Evolutionary conservation across 768 basidiomycete species (phyloP).

Genomic region (Boletus rex-veris): DNA sequence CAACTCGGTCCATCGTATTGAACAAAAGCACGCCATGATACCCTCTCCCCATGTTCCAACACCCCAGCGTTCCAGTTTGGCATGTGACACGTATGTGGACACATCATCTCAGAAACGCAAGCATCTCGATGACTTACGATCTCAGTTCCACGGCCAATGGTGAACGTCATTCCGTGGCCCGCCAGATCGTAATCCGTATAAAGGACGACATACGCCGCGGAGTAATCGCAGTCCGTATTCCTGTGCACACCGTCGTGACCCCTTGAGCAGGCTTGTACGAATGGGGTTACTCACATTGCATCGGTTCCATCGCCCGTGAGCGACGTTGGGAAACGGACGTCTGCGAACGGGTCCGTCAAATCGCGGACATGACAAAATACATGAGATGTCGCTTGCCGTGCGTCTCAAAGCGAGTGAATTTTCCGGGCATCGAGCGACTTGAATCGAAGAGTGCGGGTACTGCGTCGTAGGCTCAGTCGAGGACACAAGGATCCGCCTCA

Average conservation of each 20-base stretch:
- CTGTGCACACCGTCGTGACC: slow-evolving; percentile 32
- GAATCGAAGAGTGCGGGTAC: not conserved
- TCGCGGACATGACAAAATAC: not conserved
- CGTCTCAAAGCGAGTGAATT: slow-evolving; percentile 51
- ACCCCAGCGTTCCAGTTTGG: not conserved
- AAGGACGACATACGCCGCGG: slow-evolving; percentile 81
- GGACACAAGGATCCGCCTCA: not conserved
- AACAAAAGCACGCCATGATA: not conserved
- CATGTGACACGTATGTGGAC: not conserved
- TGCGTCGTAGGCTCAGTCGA: slow-evolving; percentile 7
- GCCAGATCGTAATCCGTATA: slow-evolving; percentile 60
- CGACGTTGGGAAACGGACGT: slow-evolving; percentile 90
- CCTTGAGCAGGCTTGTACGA: not conserved
- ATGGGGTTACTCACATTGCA: slow-evolving; percentile 57
- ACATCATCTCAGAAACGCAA: not conserved
- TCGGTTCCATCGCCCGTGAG: slow-evolving; percentile 88
- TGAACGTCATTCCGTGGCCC: slow-evolving; percentile 89
- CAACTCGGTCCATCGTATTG: not conserved
- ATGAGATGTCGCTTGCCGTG: slow-evolving; percentile 43
- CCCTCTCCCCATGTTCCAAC: not conserved
- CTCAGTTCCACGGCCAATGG: slow-evolving; percentile 89
- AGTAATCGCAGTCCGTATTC: slow-evolving; percentile 95
- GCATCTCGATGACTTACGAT: slow-evolving; percentile 48
- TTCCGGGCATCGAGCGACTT: slow-evolving; percentile 18
- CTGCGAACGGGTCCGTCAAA: slow-evolving; percentile 33